Conservation (phyloP, 2,329 filamentous ascomycete species). For the Penicillium oxalicum region DNA sequence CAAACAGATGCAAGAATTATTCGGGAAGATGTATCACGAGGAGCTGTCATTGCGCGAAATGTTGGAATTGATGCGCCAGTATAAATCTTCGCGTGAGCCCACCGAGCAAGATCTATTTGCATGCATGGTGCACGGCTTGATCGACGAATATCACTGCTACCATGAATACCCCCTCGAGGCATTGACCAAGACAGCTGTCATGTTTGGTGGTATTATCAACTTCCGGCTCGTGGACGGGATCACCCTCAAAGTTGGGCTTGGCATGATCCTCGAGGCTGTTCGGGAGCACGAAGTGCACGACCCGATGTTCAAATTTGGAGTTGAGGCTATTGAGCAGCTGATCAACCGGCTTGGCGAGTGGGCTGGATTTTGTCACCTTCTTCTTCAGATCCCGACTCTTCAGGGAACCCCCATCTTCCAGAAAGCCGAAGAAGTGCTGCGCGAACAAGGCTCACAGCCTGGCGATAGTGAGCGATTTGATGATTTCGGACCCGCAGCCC, state of each 20-base stretch:
- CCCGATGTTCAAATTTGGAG: slow-evolving; percentile 95
- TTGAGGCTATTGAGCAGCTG: slow-evolving; percentile 89
- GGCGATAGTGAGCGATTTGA: slow-evolving; percentile 47
- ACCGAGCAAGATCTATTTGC: slow-evolving; percentile 91
- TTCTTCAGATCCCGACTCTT: slow-evolving; percentile 74
- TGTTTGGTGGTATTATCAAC: slow-evolving; percentile 95
- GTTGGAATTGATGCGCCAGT: slow-evolving; percentile 73
- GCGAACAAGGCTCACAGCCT: slow-evolving; percentile 55
- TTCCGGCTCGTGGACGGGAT: slow-evolving; percentile 86
- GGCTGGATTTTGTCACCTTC: slow-evolving; percentile 86
- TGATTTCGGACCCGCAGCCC: slow-evolving; percentile 34
- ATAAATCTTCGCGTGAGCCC: slow-evolving; percentile 80
- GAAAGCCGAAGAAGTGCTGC: slow-evolving; percentile 74
- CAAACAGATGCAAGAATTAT: slow-evolving; percentile 91
- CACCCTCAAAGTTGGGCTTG: slow-evolving; percentile 85
- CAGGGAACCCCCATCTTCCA: slow-evolving; percentile 78
- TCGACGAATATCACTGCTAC: slow-evolving; percentile 96
- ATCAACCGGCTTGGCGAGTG: slow-evolving; percentile 79
- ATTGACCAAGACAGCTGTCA: slow-evolving; percentile 86
- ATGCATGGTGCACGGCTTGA: slow-evolving; percentile 96
- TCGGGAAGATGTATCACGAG: slow-evolving; percentile 95
- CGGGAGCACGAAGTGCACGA: slow-evolving; percentile 75
- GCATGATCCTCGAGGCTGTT: slow-evolving; percentile 96
- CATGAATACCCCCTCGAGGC: slow-evolving; percentile 94
- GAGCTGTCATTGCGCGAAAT: slow-evolving; percentile 82